Evolutionary conservation across 2,329 filamentous ascomycete species (phyloP), one percentile per base, ranked within the genome.

Genomic region (Aspergillus uvarum): DNA sequence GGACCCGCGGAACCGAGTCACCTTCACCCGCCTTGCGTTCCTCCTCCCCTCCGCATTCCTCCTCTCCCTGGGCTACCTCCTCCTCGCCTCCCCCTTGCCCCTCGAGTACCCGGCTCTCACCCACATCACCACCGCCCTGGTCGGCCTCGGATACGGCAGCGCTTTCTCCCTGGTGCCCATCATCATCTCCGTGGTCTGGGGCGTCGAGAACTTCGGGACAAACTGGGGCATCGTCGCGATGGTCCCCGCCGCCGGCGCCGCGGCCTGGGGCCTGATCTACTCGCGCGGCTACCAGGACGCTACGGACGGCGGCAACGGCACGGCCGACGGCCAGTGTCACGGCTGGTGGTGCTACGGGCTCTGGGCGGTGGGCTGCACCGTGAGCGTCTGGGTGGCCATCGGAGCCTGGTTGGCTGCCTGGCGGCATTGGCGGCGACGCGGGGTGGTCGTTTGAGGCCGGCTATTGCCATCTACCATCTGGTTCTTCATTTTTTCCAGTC

Each of bases 181-280:
- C 65, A 91, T 98, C 59, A 89, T 97, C 67, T 92, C 89, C n/a
- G 92, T 97, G 10, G 94, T 99, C 50, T 99, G 95, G 95, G 95
- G 95, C 26, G 92, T 96, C 0, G 93, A 98, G 80, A 99, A 98
- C 74, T 98, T 99, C 73, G 95, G 92, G 59, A 99, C 95, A 0
- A 98, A 99, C 70, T 99, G 94, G 87, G 95, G 95, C 10, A 93
- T 98, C 62, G 87, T 98, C 7, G 92, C 93, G 47, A 95, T 96
- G 82, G 88, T 94, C 59, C 95, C 95, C 2, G 95, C 95, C 0
- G 78, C 90, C 0, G 95, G 94, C 0, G 92, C 94, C 0, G 92
- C 92, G 0, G 83, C 96, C 32, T 99, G 94, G 92, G 92, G 93
- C 0, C 76, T 95, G 0, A 80, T 97, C n/a, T 99, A 98, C 74